Evolutionary conservation across 768 basidiomycete genomes (phyloP), one percentile per base, ranked within the genome.

Genomic region (Amanita exitialis): DNA sequence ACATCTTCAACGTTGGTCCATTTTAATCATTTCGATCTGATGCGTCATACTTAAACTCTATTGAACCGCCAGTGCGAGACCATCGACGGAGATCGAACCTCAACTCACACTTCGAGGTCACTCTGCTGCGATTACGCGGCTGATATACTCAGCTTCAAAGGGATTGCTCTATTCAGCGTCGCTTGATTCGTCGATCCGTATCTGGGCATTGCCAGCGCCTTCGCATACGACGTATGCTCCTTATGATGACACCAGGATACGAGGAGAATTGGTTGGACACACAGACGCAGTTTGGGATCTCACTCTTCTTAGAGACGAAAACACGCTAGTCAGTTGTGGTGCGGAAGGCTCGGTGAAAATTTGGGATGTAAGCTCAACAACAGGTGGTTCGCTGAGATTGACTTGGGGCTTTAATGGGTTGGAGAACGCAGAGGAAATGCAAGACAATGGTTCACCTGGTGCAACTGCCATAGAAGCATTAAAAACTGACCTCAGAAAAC

Each of bases 281-380:
- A 90, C 91, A 4, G 94, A 99, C 62, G 91, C 91, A 4, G 87
- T 97, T 21, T 99, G 96, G 96, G 96, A 93, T 62, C 71, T 98
- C 46, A 85, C 88, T 8, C 78, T 95, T 18, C 79, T 91, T 23
- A 77, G 88, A 49, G 86, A 89, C 55, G 87, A 90, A 63, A 80
- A 79, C 52, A 83, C 86, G 6, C 75, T 98, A 37, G 88, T 95
- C 51, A 90, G 87, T 57, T 91, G 89, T 62, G 86, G 89, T 42
- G 88, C 93, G 3, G 95, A 98, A 63, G 94, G 94, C 16, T 69
- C 79, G 0, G 86, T 97, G 58, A 96, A 96, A 66, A 80, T 95
- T 12, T 98, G 95, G 94, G 90, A 92, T 58, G 84, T 90, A 44
- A 79, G 80, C 58, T 80, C 78, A 15, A 74, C 80, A 21, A 75